Evolutionary conservation across 176 grass and related monocot genomes (phyloP).

Genomic region (Stipa capillata): DNA sequence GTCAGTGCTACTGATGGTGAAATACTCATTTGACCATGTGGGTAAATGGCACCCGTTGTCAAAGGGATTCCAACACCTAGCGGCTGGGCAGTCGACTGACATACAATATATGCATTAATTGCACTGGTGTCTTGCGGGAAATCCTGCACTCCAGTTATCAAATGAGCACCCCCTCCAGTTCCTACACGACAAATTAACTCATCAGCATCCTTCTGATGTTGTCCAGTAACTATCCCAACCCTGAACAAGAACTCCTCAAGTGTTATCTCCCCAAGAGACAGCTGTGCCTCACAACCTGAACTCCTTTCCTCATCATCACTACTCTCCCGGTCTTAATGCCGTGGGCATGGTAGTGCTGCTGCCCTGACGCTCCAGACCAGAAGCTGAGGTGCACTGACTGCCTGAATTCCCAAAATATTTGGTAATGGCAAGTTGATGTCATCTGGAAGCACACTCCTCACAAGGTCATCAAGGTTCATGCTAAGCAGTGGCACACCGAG

Average conservation of each 20-base stretch:
- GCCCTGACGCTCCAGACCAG: constrained; percentile 2
- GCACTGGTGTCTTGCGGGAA: neutral
- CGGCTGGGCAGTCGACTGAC: neutral
- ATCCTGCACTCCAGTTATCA: neutral
- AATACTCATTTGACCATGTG: constrained; percentile 3
- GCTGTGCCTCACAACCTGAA: neutral
- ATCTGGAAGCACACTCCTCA: neutral
- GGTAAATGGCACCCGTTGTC: neutral
- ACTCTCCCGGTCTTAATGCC: neutral
- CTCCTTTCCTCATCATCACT: neutral
- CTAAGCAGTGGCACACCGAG: neutral
- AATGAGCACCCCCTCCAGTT: neutral
- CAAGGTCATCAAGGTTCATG: constrained; percentile 1
- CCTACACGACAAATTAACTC: neutral
- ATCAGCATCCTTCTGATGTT: neutral
- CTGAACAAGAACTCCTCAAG: constrained; percentile 1
- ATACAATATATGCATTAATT: neutral
- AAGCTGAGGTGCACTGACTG: neutral
- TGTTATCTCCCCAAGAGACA: neutral
- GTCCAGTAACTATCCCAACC: neutral
- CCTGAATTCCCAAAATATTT: neutral
- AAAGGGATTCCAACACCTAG: neutral
- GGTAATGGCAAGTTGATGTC: neutral
- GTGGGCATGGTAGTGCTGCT: neutral
- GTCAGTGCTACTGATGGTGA: neutral